phyloP scores from a whole-genome alignment of 2,329 filamentous ascomycete genomes.

The Aspergillus proliferans region DNA sequence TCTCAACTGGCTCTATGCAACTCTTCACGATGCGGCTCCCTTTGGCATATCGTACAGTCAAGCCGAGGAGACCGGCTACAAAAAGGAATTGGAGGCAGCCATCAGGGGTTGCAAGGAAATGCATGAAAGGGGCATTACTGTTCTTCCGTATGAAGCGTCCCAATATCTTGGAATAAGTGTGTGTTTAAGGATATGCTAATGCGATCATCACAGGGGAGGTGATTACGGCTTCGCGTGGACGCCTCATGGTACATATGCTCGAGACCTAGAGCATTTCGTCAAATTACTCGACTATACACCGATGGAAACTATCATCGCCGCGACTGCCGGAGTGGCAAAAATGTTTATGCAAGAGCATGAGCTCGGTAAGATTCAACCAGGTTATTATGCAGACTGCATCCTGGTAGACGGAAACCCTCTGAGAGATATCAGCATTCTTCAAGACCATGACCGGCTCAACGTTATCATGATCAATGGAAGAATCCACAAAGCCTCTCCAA shows the following conservation, averaged over 20 bases:
- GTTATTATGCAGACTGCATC: constrained; percentile 42
- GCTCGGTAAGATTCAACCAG: constrained; percentile 38
- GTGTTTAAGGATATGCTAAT: neutral
- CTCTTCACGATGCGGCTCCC: constrained; percentile 26
- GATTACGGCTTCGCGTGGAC: constrained; percentile 47
- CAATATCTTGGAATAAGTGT: neutral
- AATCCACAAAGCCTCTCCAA: constrained; percentile 37
- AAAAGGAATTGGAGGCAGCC: constrained; percentile 34
- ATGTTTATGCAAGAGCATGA: constrained; percentile 35
- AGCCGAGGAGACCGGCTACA: constrained; percentile 38
- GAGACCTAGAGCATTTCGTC: constrained; percentile 43
- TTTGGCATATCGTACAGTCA: constrained; percentile 36
- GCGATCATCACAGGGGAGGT: constrained; percentile 6
- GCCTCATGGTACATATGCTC: constrained; percentile 45
- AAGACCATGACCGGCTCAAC: constrained; percentile 40
- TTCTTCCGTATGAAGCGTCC: constrained; percentile 36
- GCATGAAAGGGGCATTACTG: constrained; percentile 33
- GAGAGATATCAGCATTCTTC: constrained; percentile 37
- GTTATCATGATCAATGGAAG: constrained; percentile 46
- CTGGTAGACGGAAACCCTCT: constrained; percentile 44
- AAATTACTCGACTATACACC: constrained; percentile 42
- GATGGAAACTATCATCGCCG: constrained; percentile 40
- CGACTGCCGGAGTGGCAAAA: constrained; percentile 36
- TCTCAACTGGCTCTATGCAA: constrained; percentile 37
- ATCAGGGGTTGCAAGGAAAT: constrained; percentile 11